phyloP scores from a whole-genome alignment of 768 basidiomycete species.

The Cystobasidiopsis lactophilus region DNA sequence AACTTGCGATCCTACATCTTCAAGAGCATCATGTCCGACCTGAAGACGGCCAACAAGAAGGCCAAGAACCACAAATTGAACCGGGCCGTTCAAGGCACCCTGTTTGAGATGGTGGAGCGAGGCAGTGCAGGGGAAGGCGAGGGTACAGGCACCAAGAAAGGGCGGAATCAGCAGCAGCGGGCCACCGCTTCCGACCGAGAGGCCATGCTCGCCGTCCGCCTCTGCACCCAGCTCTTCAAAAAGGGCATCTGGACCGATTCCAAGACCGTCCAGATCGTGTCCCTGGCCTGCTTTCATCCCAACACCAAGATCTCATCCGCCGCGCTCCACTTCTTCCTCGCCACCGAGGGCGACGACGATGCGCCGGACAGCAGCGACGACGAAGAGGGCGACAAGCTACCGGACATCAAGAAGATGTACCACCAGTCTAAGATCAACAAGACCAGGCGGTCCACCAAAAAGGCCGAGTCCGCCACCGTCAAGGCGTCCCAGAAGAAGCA shows the following conservation, averaged over 20 bases:
- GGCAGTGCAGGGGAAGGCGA: constrained; percentile 62
- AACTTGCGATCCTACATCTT: constrained; percentile 65
- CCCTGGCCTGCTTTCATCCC: constrained; percentile 81
- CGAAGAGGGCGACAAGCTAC: constrained; percentile 42
- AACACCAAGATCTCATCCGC: constrained; percentile 82
- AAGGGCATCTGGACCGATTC: constrained; percentile 79
- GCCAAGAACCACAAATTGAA: constrained; percentile 90
- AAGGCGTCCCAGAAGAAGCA: constrained; percentile 52
- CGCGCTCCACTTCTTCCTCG: constrained; percentile 90
- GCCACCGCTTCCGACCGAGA: constrained; percentile 40
- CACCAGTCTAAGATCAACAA: constrained; percentile 85
- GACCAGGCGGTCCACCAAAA: constrained; percentile 63
- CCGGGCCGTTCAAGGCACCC: constrained; percentile 78
- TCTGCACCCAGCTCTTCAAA: constrained; percentile 83
- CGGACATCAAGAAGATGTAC: constrained; percentile 49
- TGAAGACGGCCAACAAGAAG: constrained; percentile 67
- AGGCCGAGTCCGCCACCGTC: constrained; percentile 49
- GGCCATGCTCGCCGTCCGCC: constrained; percentile 89
- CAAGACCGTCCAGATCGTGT: constrained; percentile 77
- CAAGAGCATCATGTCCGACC: constrained; percentile 79
- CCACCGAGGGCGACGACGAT: constrained; percentile 35
- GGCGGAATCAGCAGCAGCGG: constrained; percentile 23
- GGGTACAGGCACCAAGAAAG: constrained; percentile 17
- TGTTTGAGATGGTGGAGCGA: constrained; percentile 86
- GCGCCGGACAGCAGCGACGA: constrained; percentile 50